Evolutionary conservation across 805 yeast genomes (phyloP).

Genomic region (Saccharomycopsis lassenensis): DNA sequence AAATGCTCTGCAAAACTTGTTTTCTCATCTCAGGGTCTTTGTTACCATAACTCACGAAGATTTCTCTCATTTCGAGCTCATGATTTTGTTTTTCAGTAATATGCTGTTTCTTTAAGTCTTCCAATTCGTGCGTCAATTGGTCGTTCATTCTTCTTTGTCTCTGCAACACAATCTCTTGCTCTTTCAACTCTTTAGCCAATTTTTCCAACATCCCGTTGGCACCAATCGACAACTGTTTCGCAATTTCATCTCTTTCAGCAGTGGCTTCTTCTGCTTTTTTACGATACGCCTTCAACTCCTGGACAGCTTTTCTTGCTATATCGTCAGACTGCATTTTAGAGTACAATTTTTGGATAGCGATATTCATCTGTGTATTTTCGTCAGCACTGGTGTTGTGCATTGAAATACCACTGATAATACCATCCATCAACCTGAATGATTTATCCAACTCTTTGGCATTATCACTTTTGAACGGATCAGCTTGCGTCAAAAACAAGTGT

Average conservation of each 20-base stretch:
- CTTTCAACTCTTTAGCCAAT: slow-evolving; percentile 45
- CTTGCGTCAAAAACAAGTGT: slow-evolving; percentile 42
- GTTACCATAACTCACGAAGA: slow-evolving; percentile 32
- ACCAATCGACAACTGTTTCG: slow-evolving; percentile 44
- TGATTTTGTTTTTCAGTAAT: slow-evolving; percentile 62
- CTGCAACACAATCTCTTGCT: slow-evolving; percentile 44
- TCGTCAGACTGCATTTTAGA: slow-evolving; percentile 66
- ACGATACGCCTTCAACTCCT: slow-evolving; percentile 36
- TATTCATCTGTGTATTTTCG: slow-evolving; percentile 45
- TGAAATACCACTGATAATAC: slow-evolving; percentile 42
- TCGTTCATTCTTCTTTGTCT: slow-evolving; percentile 43
- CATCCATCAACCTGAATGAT: slow-evolving; percentile 45
- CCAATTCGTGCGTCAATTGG: slow-evolving; percentile 30
- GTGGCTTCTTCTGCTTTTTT: slow-evolving; percentile 32
- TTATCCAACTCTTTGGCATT: slow-evolving; percentile 35
- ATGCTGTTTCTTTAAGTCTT: slow-evolving; percentile 27
- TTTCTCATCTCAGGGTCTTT: slow-evolving; percentile 23
- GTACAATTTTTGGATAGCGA: slow-evolving; percentile 53
- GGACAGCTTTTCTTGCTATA: slow-evolving; percentile 53
- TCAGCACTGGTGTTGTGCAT: slow-evolving; percentile 23
- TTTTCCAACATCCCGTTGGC: slow-evolving; percentile 54
- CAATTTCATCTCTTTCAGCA: slow-evolving; percentile 41
- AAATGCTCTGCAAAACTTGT: slow-evolving; percentile 21
- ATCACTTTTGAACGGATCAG: slow-evolving; percentile 36
- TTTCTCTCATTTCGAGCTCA: slow-evolving; percentile 67